Evolutionary conservation across 306 rosid species (phyloP).

Genomic region (Sphenostylis stenocarpa): DNA sequence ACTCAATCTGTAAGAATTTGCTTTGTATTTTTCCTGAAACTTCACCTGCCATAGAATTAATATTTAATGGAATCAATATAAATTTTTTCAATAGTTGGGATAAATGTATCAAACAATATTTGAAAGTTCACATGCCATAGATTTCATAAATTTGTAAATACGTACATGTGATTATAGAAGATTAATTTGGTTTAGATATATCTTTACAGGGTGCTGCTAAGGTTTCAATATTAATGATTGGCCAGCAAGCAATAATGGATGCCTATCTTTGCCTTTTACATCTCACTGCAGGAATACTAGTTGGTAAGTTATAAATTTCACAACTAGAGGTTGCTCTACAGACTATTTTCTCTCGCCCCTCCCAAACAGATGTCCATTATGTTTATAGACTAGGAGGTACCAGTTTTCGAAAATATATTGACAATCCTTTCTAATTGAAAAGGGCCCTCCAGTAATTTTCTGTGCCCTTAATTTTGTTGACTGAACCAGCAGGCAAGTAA

Average conservation of each 20-base stretch:
- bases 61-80: constrained; percentile 6
- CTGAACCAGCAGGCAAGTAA: not conserved
- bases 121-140: not conserved
- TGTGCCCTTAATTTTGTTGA: constrained; percentile 10
- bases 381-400: not conserved
- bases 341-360: constrained; percentile 10
- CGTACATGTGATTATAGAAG: constrained; percentile 4
- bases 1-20: constrained; percentile 85
- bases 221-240: constrained; percentile 88
- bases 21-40: constrained; percentile 24
- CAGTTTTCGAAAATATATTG: constrained; percentile 11
- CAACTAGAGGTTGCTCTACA: constrained; percentile 12
- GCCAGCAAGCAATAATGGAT: constrained; percentile 97
- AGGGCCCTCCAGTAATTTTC: not conserved
- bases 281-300: constrained; percentile 92
- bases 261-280: constrained; percentile 94
- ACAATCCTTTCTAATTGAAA: constrained; percentile 1
- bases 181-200: constrained; percentile 26
- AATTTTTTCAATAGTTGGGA: not conserved
- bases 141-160: constrained; percentile 5
- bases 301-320: constrained; percentile 54
- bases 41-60: not conserved
- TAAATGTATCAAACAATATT: not conserved
- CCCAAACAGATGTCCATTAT: not conserved
- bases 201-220: constrained; percentile 88